These are phyloP conservation scores for Clarkia xantiana DNA, from an alignment of 345 rosid genomes.

Conservation along the genomic window DNA sequence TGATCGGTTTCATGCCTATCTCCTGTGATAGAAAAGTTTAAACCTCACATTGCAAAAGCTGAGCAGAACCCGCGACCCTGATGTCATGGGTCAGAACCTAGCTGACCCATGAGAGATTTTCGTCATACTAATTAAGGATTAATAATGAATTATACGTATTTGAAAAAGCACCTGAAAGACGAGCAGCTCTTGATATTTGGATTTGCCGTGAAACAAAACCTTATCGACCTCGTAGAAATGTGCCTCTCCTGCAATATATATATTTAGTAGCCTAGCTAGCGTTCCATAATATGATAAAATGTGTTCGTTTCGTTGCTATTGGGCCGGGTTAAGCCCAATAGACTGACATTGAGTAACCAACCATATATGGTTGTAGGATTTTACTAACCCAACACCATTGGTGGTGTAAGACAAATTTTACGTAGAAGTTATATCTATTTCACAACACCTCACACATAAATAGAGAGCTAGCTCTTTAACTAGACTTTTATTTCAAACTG, in stretches of 20 bases:
- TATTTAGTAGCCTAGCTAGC: neutral
- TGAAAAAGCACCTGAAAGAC: constrained; percentile 30
- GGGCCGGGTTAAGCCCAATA: too few relatives aligned
- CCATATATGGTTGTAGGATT: too few relatives aligned
- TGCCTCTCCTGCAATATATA: constrained; percentile 22
- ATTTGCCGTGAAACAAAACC: constrained; percentile 30
- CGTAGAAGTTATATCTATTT: neutral
- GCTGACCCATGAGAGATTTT: too few relatives aligned
- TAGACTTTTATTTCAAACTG: neutral
- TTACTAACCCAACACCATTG: neutral
- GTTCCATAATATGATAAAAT: neutral
- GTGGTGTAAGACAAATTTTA: neutral
- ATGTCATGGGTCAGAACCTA: too few relatives aligned
- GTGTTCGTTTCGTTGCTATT: too few relatives aligned
- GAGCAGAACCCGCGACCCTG: too few relatives aligned
- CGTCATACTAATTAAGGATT: too few relatives aligned
- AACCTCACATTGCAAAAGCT: too few relatives aligned
- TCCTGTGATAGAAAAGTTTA: too few relatives aligned
- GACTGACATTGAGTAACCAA: too few relatives aligned
- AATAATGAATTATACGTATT: too few relatives aligned
- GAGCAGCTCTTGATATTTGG: constrained; percentile 29
- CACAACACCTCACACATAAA: neutral
- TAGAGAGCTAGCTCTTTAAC: neutral
- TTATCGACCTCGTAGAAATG: constrained; percentile 30
- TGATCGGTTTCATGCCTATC: too few relatives aligned